Evolutionary conservation across 2,329 filamentous ascomycete species (phyloP).

Genomic region (Trichoderma endophyticum): DNA sequence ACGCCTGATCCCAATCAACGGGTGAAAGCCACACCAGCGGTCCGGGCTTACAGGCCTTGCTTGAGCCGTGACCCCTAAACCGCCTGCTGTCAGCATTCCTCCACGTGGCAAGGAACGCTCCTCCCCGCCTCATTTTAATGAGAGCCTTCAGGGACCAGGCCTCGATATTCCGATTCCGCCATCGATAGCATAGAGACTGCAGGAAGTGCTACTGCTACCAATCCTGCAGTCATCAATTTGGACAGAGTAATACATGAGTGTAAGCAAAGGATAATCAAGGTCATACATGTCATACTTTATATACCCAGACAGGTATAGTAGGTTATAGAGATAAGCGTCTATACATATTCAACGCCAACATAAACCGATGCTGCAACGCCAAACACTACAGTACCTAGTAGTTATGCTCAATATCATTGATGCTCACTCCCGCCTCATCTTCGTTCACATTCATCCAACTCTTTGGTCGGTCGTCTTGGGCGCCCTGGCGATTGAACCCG

Average conservation of each 20-base stretch:
- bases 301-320: neutral
- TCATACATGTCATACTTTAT: neutral
- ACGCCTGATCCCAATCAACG: neutral
- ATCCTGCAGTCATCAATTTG: neutral
- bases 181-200: neutral
- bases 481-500: constrained; percentile 44
- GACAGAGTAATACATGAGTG: neutral
- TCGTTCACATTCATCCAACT: neutral
- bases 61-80: neutral
- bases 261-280: neutral
- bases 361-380: neutral
- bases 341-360: neutral
- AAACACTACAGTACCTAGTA: neutral
- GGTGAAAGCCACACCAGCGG: constrained; percentile 1
- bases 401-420: neutral
- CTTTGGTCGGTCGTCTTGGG: constrained; percentile 32
- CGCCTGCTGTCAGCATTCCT: neutral
- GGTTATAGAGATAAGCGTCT: neutral
- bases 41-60: neutral
- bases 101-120: neutral
- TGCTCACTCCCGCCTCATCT: neutral
- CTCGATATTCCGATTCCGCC: neutral
- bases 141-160: neutral
- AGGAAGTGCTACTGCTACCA: neutral
- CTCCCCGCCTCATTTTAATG: neutral